Conservation (phyloP, 352 stramenopile genomes). For the Phytopythium helicoides region DNA sequence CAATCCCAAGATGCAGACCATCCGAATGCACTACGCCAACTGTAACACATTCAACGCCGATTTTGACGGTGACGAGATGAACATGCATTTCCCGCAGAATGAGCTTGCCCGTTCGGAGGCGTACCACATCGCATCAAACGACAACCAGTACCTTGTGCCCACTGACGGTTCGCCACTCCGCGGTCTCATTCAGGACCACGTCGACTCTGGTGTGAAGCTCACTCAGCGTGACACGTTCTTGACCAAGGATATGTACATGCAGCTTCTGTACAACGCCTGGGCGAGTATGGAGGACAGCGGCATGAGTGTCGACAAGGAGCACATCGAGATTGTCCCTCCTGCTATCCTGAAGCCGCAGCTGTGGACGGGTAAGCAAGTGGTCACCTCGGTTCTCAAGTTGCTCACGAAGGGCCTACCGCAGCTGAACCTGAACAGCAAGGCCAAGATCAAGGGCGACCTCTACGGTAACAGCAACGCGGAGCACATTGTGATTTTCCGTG, state of each 20-base stretch:
- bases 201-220: constrained; percentile 98
- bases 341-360: constrained; percentile 97
- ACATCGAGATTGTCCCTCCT: constrained; percentile 96
- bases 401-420: constrained; percentile 89
- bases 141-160: constrained; percentile 98
- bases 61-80: constrained; percentile 99
- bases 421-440: constrained; percentile 93
- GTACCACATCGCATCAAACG: constrained; percentile 97
- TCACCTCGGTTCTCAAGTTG: constrained; percentile 96
- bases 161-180: constrained; percentile 97
- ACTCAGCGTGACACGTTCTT: constrained; percentile 98
- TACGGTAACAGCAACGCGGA: constrained; percentile 95
- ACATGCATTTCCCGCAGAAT: constrained; percentile 99
- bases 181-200: constrained; percentile 99
- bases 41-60: constrained; percentile 99
- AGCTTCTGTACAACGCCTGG: constrained; percentile 96
- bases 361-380: constrained; percentile 99
- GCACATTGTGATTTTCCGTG: constrained; percentile 95
- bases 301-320: constrained; percentile 74
- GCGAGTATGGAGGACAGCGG: constrained; percentile 94
- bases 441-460: constrained; percentile 95
- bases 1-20: constrained; percentile 97
- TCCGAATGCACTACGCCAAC: constrained; percentile 99
- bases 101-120: constrained; percentile 97
- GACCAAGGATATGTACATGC: constrained; percentile 97